Base-by-base conservation (phyloP, 106 monocot species). In the Acorus gramineus region DNA sequence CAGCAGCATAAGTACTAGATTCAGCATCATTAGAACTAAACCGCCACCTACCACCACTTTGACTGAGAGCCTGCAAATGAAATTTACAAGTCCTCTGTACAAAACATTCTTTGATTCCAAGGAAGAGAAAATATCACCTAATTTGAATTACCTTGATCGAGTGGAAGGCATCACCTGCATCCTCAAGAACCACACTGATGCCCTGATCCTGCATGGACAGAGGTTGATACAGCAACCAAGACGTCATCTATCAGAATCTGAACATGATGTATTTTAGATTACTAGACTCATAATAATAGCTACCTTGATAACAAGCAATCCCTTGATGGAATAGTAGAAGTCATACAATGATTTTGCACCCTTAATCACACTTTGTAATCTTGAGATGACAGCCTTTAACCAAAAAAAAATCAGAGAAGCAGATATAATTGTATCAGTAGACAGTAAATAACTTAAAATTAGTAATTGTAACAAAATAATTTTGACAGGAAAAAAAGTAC, bases 41-140 rank as follows among this genome's bases (percentile, higher is more conserved):
- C 46, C 85, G 87, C 96, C 96, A 98, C 74, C 83, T 98, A 62
- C 96, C 96, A 73, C 92, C 96, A 73, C 88, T 98, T 71, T 88
- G 96, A 65, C 91, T 84, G 46, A 98, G 83, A 54, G 91, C 81
- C 96, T 98, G 71, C 50, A 49, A 11, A 51, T 46, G 49, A 8
- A 48, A 73, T n/a, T 46, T 47, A 64, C 5, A 0, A 10, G 1
- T 28, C 28, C 28, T 28, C 42, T 9, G 4, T 44, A 53, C 7
- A 6, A 61, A 55, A 66, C 8, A 64, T 14, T 50, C 28, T 28
- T 28, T 0, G 11, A 42, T 6, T 8, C 3, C 8, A 67, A 43
- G 47, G 49, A 60, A 52, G 43, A 75, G 45, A 56, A 44, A 5
- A 11, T 6, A 64, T 47, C 43, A 44, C 7, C n/a, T 53, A 56